A percentile compares a stretch with the other conserved stretches of the same genome.
Evolutionary conservation across 2,329 filamentous ascomycete genomes (phyloP).

Genomic region (Celoporthe dispersa): DNA sequence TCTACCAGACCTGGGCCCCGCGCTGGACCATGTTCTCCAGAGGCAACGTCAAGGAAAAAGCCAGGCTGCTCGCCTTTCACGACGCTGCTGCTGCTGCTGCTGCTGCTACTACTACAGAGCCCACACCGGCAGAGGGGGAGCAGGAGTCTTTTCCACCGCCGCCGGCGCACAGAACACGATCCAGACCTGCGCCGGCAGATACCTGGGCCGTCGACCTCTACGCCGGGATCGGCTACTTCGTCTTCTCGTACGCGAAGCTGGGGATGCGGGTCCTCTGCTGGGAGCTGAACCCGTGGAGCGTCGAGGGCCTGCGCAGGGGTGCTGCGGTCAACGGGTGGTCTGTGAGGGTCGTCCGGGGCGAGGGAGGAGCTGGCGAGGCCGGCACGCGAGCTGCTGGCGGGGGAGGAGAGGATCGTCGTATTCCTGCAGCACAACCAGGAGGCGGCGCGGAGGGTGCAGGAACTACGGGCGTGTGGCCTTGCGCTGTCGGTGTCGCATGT

Average conservation of each 20-base stretch:
- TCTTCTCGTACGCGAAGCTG: slow-evolving; percentile 77
- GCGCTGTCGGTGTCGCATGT: slow-evolving; percentile 56
- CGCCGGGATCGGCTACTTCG: slow-evolving; percentile 92
- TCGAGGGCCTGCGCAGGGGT: slow-evolving; percentile 80
- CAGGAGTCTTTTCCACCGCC: not conserved
- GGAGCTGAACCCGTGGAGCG: slow-evolving; percentile 88
- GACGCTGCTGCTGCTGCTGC: slow-evolving; percentile 1
- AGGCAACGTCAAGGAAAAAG: slow-evolving; percentile 89
- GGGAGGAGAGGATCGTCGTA: slow-evolving; percentile 62
- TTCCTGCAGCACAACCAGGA: slow-evolving; percentile 71
- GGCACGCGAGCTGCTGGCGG: slow-evolving; percentile 44
- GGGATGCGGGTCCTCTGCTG: slow-evolving; percentile 80
- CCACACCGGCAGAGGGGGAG: not conserved
- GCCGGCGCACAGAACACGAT: slow-evolving; percentile 6
- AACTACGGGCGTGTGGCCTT: slow-evolving; percentile 43
- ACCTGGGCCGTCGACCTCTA: slow-evolving; percentile 78
- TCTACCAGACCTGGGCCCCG: slow-evolving; percentile 85
- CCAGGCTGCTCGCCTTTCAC: slow-evolving; percentile 66
- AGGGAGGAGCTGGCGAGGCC: slow-evolving; percentile 47
- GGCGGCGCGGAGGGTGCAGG: slow-evolving; percentile 50
- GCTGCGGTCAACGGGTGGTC: slow-evolving; percentile 71
- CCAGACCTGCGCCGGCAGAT: slow-evolving; percentile 33
- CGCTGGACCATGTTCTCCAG: slow-evolving; percentile 92
- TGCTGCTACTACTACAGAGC: not conserved
- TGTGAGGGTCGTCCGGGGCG: slow-evolving; percentile 55